Conservation (phyloP, 192 early-diverging fungal species). For the Coemansia sp. region DNA sequence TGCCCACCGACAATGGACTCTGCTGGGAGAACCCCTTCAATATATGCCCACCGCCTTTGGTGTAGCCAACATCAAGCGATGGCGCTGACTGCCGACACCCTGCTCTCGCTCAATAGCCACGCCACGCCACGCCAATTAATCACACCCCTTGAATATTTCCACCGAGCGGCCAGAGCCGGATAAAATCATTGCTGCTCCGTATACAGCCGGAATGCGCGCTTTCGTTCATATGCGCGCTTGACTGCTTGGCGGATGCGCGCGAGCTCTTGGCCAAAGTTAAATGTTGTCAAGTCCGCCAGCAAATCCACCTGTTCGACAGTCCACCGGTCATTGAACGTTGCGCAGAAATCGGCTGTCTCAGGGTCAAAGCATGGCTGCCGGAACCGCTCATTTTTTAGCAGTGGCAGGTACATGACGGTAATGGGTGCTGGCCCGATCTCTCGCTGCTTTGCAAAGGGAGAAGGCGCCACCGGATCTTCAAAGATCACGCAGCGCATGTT, state of each 20-base stretch:
- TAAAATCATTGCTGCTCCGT: too few species aligned
- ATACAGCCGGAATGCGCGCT: conserved; percentile 38
- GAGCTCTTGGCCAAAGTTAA: conserved; percentile 54
- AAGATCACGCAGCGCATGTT: conserved; percentile 54
- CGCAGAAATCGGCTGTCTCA: conserved; percentile 57
- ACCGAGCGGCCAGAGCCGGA: too few species aligned
- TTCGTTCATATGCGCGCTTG: conserved; percentile 47
- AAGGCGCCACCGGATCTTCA: conserved; percentile 29
- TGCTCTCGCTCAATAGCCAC: too few species aligned
- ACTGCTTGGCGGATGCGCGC: conserved; percentile 51
- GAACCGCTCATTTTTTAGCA: conserved; percentile 58
- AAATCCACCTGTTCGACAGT: conserved; percentile 60
- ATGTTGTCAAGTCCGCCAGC: conserved; percentile 56
- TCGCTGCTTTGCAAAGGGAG: conserved; percentile 6
- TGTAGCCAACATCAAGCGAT: too few species aligned
- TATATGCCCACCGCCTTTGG: too few species aligned
- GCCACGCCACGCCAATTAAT: too few species aligned
- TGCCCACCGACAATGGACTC: too few species aligned
- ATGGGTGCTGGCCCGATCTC: conserved; percentile 7
- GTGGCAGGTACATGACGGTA: conserved; percentile 61
- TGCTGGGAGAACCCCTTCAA: too few species aligned
- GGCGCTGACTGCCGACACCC: too few species aligned
- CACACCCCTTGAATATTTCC: too few species aligned
- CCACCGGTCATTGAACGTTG: conserved; percentile 68
- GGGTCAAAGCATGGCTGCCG: conserved; percentile 60